Evolutionary conservation across 2,329 filamentous ascomycete genomes (phyloP).

Genomic region (Fusarium sp.): DNA sequence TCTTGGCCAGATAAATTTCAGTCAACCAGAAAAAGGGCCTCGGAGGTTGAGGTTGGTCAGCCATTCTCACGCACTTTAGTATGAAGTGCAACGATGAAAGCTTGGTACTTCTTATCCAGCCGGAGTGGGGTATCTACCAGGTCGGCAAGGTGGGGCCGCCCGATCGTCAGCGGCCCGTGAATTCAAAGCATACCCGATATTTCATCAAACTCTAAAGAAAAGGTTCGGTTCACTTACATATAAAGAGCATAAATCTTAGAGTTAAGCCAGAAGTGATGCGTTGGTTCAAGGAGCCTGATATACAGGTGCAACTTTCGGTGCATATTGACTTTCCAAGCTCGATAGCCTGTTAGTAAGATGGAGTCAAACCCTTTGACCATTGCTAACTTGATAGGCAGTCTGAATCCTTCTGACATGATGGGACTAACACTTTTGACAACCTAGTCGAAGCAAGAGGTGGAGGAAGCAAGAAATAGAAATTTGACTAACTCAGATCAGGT

Average conservation of each 20-base stretch:
- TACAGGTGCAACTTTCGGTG: no score
- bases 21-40: neutral
- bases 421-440: neutral
- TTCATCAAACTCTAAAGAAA: neutral
- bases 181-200: conserved; percentile 1
- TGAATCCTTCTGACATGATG: no score
- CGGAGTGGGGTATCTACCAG: conserved; percentile 12
- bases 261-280: no score
- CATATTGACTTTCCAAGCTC: no score
- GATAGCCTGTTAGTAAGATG: no score
- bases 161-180: conserved; percentile 37
- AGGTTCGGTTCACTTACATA: no score
- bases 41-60: neutral
- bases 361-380: no score
- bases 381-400: no score
- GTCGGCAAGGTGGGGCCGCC: conserved; percentile 36
- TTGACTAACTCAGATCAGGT: neutral
- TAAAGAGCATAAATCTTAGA: no score
- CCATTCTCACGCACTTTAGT: neutral
- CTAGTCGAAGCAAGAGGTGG: neutral
- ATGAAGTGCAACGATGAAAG: neutral
- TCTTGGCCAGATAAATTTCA: no score
- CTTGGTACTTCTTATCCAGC: neutral
- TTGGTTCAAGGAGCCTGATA: no score
- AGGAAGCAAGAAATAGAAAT: neutral